A percentile compares a stretch with the other conserved stretches of the same genome.
These are phyloP conservation scores for Asterophora lycoperdoides DNA, from an alignment of 768 basidiomycete genomes.

Conservation along the genomic window DNA sequence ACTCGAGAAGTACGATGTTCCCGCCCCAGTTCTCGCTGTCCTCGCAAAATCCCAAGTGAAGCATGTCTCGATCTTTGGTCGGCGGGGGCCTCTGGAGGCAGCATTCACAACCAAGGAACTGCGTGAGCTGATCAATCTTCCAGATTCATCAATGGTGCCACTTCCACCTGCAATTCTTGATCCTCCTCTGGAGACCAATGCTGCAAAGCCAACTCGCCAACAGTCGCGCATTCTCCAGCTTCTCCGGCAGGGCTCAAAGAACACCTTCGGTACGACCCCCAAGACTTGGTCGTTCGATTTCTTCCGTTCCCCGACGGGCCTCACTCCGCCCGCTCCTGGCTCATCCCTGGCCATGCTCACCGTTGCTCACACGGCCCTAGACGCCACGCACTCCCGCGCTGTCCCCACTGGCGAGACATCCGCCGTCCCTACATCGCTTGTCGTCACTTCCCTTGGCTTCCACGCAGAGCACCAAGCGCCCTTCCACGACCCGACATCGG, in stretches of 20 bases:
- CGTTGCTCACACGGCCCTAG: conserved; percentile 58
- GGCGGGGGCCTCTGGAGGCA: conserved; percentile 85
- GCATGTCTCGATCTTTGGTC: conserved; percentile 78
- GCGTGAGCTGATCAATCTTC: conserved; percentile 71
- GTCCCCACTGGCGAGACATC: conserved; percentile 54
- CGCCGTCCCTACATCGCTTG: conserved; percentile 61
- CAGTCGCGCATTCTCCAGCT: conserved; percentile 66
- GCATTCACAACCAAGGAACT: conserved; percentile 93
- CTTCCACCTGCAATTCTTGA: conserved; percentile 34
- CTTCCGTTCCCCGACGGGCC: conserved; percentile 62
- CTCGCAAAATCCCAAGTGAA: conserved; percentile 58
- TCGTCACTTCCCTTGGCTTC: conserved; percentile 88
- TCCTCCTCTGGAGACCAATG: conserved; percentile 33
- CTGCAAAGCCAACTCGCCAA: conserved; percentile 45
- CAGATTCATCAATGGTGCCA: conserved; percentile 64
- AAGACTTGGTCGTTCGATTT: conserved; percentile 84
- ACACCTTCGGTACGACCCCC: conserved; percentile 39
- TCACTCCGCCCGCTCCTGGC: conserved; percentile 27
- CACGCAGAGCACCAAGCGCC: conserved; percentile 54
- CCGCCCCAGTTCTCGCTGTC: conserved; percentile 64
- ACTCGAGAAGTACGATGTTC: conserved; percentile 74
- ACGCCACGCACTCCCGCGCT: conserved; percentile 42
- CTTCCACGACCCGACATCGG: conserved; percentile 55
- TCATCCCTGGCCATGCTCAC: conserved; percentile 38
- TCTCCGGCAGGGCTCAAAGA: conserved; percentile 59